Evolutionary conservation across 2,329 filamentous ascomycete genomes (phyloP).

Genomic region (Trichoderma endophyticum): DNA sequence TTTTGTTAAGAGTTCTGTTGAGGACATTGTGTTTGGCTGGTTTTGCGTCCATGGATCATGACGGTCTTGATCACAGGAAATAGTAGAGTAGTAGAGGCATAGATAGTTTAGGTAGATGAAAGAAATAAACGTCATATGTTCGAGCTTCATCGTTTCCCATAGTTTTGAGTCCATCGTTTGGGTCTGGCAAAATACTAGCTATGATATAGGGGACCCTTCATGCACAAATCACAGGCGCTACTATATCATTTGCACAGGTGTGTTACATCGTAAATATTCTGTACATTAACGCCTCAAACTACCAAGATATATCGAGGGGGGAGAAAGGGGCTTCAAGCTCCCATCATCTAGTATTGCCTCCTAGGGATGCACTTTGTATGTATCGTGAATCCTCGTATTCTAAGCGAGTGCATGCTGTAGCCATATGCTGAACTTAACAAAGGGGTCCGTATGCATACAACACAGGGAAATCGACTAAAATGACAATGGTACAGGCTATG

Average conservation of each 20-base stretch:
- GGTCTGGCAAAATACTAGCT: neutral
- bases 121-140: neutral
- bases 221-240: neutral
- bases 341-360: neutral
- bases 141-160: neutral
- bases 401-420: conserved; percentile 14
- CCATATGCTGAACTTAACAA: conserved; percentile 3
- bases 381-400: conserved; percentile 2
- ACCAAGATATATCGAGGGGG: neutral
- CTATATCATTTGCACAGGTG: neutral
- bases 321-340: neutral
- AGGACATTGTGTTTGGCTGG: neutral
- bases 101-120: neutral
- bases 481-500: neutral
- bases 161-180: neutral
- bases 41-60: neutral
- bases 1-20: neutral
- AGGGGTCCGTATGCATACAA: conserved; percentile 3
- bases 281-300: neutral
- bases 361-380: neutral
- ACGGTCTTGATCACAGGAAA: neutral
- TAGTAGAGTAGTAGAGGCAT: neutral
- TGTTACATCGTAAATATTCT: neutral
- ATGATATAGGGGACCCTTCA: neutral
- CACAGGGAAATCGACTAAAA: neutral